A percentile compares a stretch with the other conserved stretches of the same genome.
These are phyloP conservation scores for Didymella glomerata DNA, from an alignment of 2,329 filamentous ascomycete genomes.

Conservation along the genomic window DNA sequence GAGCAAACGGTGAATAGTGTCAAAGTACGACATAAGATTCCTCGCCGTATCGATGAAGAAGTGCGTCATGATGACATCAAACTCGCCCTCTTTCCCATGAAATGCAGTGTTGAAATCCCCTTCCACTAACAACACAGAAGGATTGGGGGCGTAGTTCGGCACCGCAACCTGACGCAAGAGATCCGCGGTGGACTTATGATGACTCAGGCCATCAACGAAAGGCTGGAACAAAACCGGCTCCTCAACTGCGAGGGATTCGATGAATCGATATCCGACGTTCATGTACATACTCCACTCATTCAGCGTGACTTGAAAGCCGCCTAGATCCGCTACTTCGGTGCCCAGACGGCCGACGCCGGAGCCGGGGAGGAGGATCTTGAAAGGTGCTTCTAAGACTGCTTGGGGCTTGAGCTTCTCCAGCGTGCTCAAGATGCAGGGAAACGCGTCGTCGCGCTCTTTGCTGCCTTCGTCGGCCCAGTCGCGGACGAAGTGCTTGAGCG, in stretches of 20 bases:
- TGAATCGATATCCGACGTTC: conserved; percentile 63
- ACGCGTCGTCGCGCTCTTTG: conserved; percentile 56
- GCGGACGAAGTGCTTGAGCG: conserved; percentile 65
- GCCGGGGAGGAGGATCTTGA: conserved; percentile 61
- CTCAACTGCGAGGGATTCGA: conserved; percentile 22
- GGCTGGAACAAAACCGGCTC: conserved; percentile 55
- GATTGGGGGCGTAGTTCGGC: conserved; percentile 51
- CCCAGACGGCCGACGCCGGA: conserved; percentile 63
- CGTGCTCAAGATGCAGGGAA: conserved; percentile 45
- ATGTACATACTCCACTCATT: conserved; percentile 69
- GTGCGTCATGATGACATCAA: conserved; percentile 63
- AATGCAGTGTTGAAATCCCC: conserved; percentile 64
- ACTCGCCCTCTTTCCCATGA: conserved; percentile 38
- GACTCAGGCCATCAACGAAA: conserved; percentile 66
- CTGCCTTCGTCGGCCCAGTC: conserved; percentile 63
- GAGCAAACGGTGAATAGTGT: conserved; percentile 61
- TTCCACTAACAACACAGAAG: conserved; percentile 60
- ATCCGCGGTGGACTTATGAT: conserved; percentile 60
- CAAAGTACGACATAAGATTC: conserved; percentile 64
- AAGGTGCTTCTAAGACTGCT: not conserved
- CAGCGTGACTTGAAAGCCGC: conserved; percentile 60
- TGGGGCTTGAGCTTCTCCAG: conserved; percentile 23
- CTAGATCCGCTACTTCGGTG: conserved; percentile 59
- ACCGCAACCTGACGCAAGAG: conserved; percentile 45
- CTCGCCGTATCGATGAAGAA: conserved; percentile 70